These are phyloP conservation scores for Desmodesmus armatus DNA, from an alignment of 139 green algal genomes.

Conservation along the genomic window DNA sequence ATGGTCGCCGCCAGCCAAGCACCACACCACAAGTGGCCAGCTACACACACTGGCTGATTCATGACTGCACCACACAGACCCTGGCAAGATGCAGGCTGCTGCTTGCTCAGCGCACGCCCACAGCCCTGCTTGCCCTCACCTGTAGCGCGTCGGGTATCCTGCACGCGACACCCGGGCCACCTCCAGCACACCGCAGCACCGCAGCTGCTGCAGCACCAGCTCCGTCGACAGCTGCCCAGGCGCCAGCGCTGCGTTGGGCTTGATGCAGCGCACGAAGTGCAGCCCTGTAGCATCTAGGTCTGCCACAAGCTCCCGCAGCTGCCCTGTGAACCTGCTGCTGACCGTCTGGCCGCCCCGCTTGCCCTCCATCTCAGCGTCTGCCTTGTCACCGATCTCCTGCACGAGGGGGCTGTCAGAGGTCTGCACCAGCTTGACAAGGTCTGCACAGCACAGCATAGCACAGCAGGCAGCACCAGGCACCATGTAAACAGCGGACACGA, in stretches of 20 bases:
- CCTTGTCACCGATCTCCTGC: conserved; percentile 31
- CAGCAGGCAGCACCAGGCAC: no score
- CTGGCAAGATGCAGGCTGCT: no score
- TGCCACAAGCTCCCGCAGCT: conserved; percentile 83
- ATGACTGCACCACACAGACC: no score
- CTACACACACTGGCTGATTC: no score
- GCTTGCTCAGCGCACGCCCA: no score
- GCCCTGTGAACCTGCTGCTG: conserved; percentile 74
- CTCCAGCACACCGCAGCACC: conserved; percentile 97
- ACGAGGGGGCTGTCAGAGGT: conserved; percentile 47
- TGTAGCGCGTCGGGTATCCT: conserved; percentile 93
- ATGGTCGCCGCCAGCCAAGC: no score
- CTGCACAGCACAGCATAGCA: conserved; percentile 51
- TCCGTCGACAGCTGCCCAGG: conserved; percentile 76
- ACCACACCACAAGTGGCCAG: no score
- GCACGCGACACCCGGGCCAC: conserved; percentile 91
- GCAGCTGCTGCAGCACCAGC: conserved; percentile 93
- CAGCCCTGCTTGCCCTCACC: no score
- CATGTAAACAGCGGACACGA: no score
- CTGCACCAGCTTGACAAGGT: conserved; percentile 85
- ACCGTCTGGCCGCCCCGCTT: conserved; percentile 59
- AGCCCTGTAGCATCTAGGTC: conserved; percentile 84
- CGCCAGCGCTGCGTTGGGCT: conserved; percentile 85
- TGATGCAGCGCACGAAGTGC: conserved; percentile 98
- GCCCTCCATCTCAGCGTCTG: conserved; percentile 40